Evolutionary conservation across 176 grass and related monocot species (phyloP), one percentile per base, ranked within the genome.

Genomic region (Triticum urartu): DNA sequence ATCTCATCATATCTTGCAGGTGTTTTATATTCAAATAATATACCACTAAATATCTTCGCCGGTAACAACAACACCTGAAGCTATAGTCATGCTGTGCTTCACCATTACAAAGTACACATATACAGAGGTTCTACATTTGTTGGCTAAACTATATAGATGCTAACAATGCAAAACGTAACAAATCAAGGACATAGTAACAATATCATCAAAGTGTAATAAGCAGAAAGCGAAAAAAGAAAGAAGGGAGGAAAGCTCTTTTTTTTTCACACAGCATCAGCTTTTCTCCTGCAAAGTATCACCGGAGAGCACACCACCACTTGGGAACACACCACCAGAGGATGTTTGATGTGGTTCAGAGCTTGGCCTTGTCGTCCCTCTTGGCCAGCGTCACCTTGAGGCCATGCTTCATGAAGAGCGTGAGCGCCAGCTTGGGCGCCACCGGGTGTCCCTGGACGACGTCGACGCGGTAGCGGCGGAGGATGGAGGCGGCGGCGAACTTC

Each of bases 391-490:
- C 95, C 91, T 91, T 92, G 56, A 98, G 89, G 0, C 95, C 95
- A 30, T 98, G 75, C 81, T 95, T 98, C 93, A 98, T 98, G 89
- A 95, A 98, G 91, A 98, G 92, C 75, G 93, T 95, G 63, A 98
- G 92, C 43, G 93, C 95, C 64, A 98, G 67, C 93, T 95, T 98
- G 30, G 95, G 95, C 13, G 64, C 79, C 34, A 98, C 90, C 1
- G 90, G 93, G 68, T 98, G 95, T 7, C 85, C 87, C 4, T 88
- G 83, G 28, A 94, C 89, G 15, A 98, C 86, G 20, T 84, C 5
- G 32, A 98, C 86, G n/a, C 18, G 86, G 80, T 95, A 98, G 62
- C 89, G 91, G 78, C 5, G 85, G 59, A 98, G 89, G 74, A 98
- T 90, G 85, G 95, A 90, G 5, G 95, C 82, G 1, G 95, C 93